Evolutionary conservation across 768 basidiomycete genomes (phyloP), one percentile per base, ranked within the genome.

Genomic region (Lactarius quietus): DNA sequence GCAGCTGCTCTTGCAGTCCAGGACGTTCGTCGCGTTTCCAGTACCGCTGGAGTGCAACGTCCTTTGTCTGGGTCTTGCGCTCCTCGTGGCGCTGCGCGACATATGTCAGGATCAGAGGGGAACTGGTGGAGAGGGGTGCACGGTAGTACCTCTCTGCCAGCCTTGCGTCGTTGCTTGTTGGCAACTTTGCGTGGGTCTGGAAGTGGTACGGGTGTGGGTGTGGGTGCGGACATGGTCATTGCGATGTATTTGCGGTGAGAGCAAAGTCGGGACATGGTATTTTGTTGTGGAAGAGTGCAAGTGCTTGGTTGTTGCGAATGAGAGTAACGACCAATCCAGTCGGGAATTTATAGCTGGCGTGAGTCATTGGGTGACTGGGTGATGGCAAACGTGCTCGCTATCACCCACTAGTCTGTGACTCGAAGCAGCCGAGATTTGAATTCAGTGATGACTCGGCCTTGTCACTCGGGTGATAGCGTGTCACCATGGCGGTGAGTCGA

Each of bases 101-200:
- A n/a, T 12, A 14, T 14, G 35, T n/a, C 35, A 29, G 28, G 10
- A 29, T 28, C 20, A 23, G 35, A 3, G 14, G 18, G 3, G 7
- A 12, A 9, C 6, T 3, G 2, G 55, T 12, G 26, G 18, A 6
- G n/a, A 31, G 23, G 17, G 26, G 5, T 6, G 6, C 8, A 14
- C 9, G 56, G 48, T 35, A 43, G 26, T 6, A 66, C 65, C 61
- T 66, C 65, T 45, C 65, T 57, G 56, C 65, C 65, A n/a, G 33
- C 41, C 5, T 35, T 36, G 61, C 65, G 65, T 31, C 65, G 65
- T 6, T 45, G 28, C 20, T 57, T 66, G 61, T 62, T 62, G 15
- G 65, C 61, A 3, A 54, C 26, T 39, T 59, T 66, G 17, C 61
- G 65, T 7, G 48, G 33, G 36, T 53, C 10, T 7, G 31, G 28